Conservation (phyloP, 345 rosid genomes). For the Angophora floribunda region DNA sequence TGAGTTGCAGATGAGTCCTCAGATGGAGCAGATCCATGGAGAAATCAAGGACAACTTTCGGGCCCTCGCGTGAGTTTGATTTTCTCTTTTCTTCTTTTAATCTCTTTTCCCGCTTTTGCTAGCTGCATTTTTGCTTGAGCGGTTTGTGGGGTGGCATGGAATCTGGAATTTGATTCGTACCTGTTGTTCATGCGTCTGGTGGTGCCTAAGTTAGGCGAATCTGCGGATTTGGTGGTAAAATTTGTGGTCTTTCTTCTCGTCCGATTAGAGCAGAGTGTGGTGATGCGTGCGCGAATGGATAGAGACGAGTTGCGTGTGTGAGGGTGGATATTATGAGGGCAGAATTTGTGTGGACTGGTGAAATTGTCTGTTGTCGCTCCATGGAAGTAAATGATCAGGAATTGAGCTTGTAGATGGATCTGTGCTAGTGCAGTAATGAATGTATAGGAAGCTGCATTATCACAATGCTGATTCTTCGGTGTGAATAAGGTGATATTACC, state of each 20-base stretch:
- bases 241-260: background rate
- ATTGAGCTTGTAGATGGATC: background rate
- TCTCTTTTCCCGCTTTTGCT: background rate
- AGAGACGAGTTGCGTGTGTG: background rate
- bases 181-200: background rate
- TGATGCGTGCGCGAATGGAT: background rate
- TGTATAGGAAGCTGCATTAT: background rate
- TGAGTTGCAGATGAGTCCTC: constrained; percentile 68
- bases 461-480: background rate
- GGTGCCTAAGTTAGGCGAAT: background rate
- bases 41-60: constrained; percentile 90
- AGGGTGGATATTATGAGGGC: background rate
- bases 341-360: background rate
- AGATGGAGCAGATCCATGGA: constrained; percentile 97
- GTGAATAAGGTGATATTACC: background rate
- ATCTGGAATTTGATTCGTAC: background rate
- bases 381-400: background rate
- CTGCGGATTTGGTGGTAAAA: background rate
- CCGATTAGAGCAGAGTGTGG: background rate
- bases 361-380: background rate
- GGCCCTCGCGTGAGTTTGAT: constrained; percentile 61
- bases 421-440: background rate
- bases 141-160: background rate
- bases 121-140: background rate
- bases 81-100: background rate